A percentile compares a stretch with the other conserved stretches of the same genome.
Evolutionary conservation across 2,329 filamentous ascomycete species (phyloP).

Genomic region (Calonectria pseudoturangicola): DNA sequence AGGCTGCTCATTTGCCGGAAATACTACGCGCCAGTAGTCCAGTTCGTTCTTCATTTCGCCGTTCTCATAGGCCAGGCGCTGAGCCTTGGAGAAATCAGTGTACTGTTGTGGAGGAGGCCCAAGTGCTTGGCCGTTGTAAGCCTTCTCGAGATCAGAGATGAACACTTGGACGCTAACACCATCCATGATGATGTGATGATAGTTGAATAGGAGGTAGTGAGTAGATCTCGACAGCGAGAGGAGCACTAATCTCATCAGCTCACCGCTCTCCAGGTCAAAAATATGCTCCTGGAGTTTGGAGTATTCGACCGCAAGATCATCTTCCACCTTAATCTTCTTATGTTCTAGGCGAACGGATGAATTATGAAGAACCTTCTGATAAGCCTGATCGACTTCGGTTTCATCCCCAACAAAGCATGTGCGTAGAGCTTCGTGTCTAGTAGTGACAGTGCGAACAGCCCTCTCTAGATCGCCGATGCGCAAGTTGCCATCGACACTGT

Average conservation of each 20-base stretch:
- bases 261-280: slow-evolving; percentile 28
- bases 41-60: neutral
- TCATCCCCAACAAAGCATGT: slow-evolving; percentile 29
- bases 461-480: neutral
- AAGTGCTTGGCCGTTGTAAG: slow-evolving; percentile 58
- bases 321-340: neutral
- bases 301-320: neutral
- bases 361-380: neutral
- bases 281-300: neutral
- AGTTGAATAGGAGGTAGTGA: slow-evolving; percentile 65
- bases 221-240: neutral
- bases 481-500: neutral
- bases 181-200: slow-evolving; percentile 72
- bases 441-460: slow-evolving; percentile 26
- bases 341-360: neutral
- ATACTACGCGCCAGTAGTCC: neutral
- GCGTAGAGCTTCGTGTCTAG: slow-evolving; percentile 34
- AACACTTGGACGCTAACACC: slow-evolving; percentile 66
- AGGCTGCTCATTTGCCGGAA: neutral
- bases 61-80: neutral
- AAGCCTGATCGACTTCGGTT: neutral
- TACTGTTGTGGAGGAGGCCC: neutral
- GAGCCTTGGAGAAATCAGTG: neutral
- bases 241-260: neutral
- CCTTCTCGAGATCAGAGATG: slow-evolving; percentile 64